Evolutionary conservation across 2,329 filamentous ascomycete genomes (phyloP), one percentile per base, ranked within the genome.

Genomic region (Aureobasidium sp.): DNA sequence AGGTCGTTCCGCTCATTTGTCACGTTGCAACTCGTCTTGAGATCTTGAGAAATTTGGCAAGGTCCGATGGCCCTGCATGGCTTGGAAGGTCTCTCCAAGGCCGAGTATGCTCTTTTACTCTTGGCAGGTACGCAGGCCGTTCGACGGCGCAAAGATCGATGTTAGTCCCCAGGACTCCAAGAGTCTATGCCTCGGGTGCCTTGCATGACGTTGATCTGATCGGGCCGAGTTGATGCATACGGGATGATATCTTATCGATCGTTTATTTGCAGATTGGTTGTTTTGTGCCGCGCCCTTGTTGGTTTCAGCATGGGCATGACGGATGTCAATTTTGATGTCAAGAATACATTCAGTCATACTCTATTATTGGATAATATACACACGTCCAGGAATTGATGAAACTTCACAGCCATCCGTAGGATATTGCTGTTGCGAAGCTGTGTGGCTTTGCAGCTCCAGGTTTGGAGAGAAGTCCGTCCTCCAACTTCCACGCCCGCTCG

Each of bases 371-470:
- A 47, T 9, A 8, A n/a, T 11, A 25, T 6, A 52, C 21, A 21
- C 25, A 29, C 7, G 13, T 52, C 13, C n/a, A 47, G 9, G 30
- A 30, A 37, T 47, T 58, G 8, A 30, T 48, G 54, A 58, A 58
- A 58, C 54, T 48, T 27, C 54, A 37, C 32, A 58, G 54, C 42
- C 42, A 39, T 30, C 2, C 21, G 16, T 21, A 25, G 15, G 30
- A 57, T 34, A 57, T 57, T 55, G 29, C 5, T 55, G 11, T 29
- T 58, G 42, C 54, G 42, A 58, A 58, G 54, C 54, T 39, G 54
- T 21, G 54, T 58, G 54, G 54, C 54, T 58, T 58, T 58, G 54
- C 54, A 48, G 30, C 42, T 29, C 29, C 42, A 58, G 13, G n/a
- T 36, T 30, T 45, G 29, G 30, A 45, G 41, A 21, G 21, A 21